Percentiles rank a stretch among this genome's conserved stretches.
These are phyloP conservation scores for Lathyrus oleraceus DNA, from an alignment of 306 rosid genomes.

Conservation along the genomic window DNA sequence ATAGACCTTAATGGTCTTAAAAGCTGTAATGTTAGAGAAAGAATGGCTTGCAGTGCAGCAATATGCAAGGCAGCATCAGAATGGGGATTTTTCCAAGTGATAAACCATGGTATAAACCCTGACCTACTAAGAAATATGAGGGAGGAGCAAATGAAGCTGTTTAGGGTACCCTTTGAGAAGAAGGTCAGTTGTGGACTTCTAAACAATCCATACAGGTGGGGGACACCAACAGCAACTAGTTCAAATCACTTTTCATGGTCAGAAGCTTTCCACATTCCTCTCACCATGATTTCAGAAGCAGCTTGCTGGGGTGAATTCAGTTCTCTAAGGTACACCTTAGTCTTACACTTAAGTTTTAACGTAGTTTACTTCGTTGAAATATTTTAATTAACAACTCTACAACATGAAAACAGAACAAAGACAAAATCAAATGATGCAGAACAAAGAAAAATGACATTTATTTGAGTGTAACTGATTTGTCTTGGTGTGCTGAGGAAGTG, in stretches of 20 bases:
- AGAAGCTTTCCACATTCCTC: slow-evolving; percentile 97
- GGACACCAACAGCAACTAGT: slow-evolving; percentile 69
- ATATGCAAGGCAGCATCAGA: slow-evolving; percentile 72
- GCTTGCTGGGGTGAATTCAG: slow-evolving; percentile 67
- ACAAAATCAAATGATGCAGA: background rate
- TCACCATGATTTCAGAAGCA: slow-evolving; percentile 65
- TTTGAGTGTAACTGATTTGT: background rate
- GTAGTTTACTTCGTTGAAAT: slow-evolving; percentile 9
- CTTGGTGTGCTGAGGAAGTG: slow-evolving; percentile 12
- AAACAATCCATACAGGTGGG: slow-evolving; percentile 81
- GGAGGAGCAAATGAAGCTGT: slow-evolving; percentile 67
- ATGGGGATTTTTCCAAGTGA: slow-evolving; percentile 90
- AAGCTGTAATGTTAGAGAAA: slow-evolving; percentile 44
- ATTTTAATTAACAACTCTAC: slow-evolving; percentile 3
- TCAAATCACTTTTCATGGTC: slow-evolving; percentile 83
- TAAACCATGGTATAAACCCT: slow-evolving; percentile 73
- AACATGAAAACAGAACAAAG: slow-evolving; percentile 26
- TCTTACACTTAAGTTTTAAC: slow-evolving; percentile 11
- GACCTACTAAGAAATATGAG: slow-evolving; percentile 61
- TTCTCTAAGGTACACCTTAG: slow-evolving; percentile 57
- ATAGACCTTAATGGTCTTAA: slow-evolving; percentile 69
- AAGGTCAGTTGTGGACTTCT: slow-evolving; percentile 62
- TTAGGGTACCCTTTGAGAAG: slow-evolving; percentile 60
- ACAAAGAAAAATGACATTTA: slow-evolving; percentile 9
- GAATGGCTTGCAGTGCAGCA: slow-evolving; percentile 54